Evolutionary conservation across 768 basidiomycete species (phyloP), one percentile per base, ranked within the genome.

Genomic region (Exidia glandulosa): DNA sequence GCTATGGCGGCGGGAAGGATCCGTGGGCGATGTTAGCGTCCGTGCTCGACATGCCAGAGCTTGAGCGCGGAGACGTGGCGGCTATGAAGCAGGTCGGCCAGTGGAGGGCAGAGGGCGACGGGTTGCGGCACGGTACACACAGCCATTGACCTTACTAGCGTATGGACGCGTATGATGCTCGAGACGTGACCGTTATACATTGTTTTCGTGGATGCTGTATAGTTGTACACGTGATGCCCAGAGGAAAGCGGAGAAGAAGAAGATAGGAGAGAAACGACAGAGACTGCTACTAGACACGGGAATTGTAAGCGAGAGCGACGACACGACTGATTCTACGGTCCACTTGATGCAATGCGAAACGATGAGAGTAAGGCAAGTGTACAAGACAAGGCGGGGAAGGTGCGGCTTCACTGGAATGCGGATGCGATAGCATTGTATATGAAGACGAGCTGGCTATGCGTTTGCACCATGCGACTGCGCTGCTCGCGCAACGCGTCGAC

Each of bases 11-110:
- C 1, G 93, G 90, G 0, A 87, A 79, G 69, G 91, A 97, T 65
- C 93, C 96, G 0, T 99, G 96, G 96, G 75, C 79, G 63, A 93
- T 97, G 92, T 82, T 98, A 0, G 83, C 87, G 16, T 73, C 76
- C 0, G 67, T 97, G 56, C 73, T 98, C 2, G 73, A 79, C 31
- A 76, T 80, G 0, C 85, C 86, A 0, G 78, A 80, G 57, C 70
- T 98, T n/a, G 78, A 76, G 41, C 71, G 65, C 3, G 96, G 96
- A 0, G 90, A 91, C 65, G 78, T 81, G 29, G 76, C 80, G 47
- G 90, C 94, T 0, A 98, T 99, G 95, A 76, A 82, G 33, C 81
- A 88, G 64, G 93, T 99, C 0, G 96, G 95, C 0, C 75, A 77
- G 58, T 99, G 96, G 96, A 82, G 79, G 45, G 84, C 92, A 34